Base-by-base conservation (phyloP, 306 rosid species). In the Castanea mollissima region DNA sequence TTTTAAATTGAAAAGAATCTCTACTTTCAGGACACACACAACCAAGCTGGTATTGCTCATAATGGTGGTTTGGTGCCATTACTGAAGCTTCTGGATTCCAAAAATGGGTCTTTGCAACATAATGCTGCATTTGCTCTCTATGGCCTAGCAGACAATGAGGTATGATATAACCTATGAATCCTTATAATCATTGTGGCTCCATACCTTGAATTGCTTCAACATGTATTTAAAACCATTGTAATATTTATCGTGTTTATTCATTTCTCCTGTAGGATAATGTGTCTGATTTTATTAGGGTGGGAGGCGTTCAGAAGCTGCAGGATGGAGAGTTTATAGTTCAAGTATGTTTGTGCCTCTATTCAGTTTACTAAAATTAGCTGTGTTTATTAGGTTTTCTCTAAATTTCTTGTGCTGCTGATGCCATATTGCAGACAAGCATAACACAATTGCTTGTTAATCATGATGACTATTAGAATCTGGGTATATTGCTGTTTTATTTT, bases 291-390 rank as follows among this genome's bases (percentile, higher is more conserved):
- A 92, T 94, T 78, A 92, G 97, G 91, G 97, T 90, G 84, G 97
- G 99, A 75, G 99, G 97, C 79, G 88, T 94, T 85, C 99, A 92
- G 82, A 91, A 90, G 86, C 91, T 94, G 79, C 97, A 91, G 81
- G 99, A 94, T 79, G 99, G 99, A 85, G 99, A 94, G 78, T 94
- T 94, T 85, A 94, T 94, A 81, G 96, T 94, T 88, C 99, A 94
- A 85, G 99, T 94, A 91, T 77, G 86, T 71, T 7, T 35, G 55
- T 76, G 81, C 74, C 31, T 74, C 58, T 56, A 71, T 81, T 63
- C 23, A 55, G 57, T 55, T 29, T 64, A 35, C 25, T n/a, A 21
- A 27, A 10, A 27, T 46, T 77, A 80, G 55, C 68, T 74, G 59
- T 34, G 19, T 68, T 78, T 73, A 77, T 14, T 49, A 57, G 51